Conservation (phyloP, 2,329 filamentous ascomycete genomes). For the Aspergillus tanneri region DNA sequence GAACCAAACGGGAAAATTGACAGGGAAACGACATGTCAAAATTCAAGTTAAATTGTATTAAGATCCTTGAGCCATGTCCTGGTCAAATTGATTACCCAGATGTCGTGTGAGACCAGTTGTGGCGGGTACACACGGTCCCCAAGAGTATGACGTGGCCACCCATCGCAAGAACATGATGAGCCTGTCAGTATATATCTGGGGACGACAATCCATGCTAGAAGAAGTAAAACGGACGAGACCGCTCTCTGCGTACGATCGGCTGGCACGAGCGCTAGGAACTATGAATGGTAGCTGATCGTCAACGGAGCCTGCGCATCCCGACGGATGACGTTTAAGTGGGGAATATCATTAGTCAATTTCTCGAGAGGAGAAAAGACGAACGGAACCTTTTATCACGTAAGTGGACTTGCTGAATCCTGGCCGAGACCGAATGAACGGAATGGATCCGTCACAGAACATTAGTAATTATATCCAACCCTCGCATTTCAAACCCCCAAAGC, state of each 20-base stretch:
- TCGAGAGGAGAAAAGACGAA: not conserved
- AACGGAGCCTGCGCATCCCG: not conserved
- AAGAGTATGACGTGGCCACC: constrained; percentile 6
- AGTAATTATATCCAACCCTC: not conserved
- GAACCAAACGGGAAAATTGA: constrained; percentile 4
- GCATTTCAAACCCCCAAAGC: too few species aligned
- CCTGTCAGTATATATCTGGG: not conserved
- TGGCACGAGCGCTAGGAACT: constrained; percentile 7
- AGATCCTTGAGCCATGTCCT: not conserved
- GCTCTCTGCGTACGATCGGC: constrained; percentile 8
- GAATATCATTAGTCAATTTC: not conserved
- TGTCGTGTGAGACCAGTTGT: constrained; percentile 2
- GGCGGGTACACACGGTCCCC: constrained; percentile 2
- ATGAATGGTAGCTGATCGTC: constrained; percentile 17
- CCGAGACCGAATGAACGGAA: not conserved
- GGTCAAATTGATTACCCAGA: not conserved
- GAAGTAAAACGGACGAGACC: constrained; percentile 17
- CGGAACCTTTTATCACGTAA: not conserved
- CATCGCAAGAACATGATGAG: not conserved
- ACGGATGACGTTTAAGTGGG: constrained; percentile 7
- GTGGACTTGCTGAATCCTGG: not conserved
- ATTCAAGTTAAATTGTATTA: constrained; percentile 6
- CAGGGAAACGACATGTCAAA: constrained; percentile 1
- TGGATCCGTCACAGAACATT: not conserved
- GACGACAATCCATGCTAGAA: constrained; percentile 17